Conservation (phyloP, 176 grass and related monocot species). For the Leersia perrieri region DNA sequence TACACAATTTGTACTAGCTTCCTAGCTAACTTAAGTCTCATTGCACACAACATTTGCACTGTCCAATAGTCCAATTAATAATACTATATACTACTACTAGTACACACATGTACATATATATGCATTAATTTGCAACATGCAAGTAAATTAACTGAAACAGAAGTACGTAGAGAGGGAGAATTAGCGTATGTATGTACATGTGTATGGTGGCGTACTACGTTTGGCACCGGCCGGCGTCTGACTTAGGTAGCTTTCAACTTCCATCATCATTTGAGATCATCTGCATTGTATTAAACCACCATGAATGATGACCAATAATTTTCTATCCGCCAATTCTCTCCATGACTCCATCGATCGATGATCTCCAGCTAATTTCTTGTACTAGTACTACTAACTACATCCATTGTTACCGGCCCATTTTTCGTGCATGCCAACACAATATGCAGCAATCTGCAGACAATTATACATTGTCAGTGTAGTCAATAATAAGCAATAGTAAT, state of each 20-base stretch:
- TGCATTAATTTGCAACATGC: neutral
- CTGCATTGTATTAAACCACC: no score
- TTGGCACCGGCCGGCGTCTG: neutral
- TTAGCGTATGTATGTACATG: neutral
- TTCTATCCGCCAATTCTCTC: neutral
- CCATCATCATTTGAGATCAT: neutral
- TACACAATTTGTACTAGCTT: neutral
- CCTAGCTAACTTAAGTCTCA: neutral
- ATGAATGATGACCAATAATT: neutral
- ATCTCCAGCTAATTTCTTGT: neutral
- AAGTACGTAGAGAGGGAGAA: neutral
- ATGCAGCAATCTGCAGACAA: no score
- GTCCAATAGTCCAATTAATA: no score
- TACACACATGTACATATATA: neutral
- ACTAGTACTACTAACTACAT: neutral
- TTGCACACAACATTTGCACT: no score
- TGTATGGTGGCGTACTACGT: neutral
- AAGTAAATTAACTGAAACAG: neutral
- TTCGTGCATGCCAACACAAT: neutral
- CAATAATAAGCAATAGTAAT: neutral
- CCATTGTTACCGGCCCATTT: neutral
- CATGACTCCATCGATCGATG: neutral
- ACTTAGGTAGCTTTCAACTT: neutral
- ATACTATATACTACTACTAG: neutral
- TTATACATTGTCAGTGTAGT: neutral